Evolutionary conservation across 2,329 filamentous ascomycete species (phyloP).

Genomic region (Nothophaeocryptopus gaeumannii): DNA sequence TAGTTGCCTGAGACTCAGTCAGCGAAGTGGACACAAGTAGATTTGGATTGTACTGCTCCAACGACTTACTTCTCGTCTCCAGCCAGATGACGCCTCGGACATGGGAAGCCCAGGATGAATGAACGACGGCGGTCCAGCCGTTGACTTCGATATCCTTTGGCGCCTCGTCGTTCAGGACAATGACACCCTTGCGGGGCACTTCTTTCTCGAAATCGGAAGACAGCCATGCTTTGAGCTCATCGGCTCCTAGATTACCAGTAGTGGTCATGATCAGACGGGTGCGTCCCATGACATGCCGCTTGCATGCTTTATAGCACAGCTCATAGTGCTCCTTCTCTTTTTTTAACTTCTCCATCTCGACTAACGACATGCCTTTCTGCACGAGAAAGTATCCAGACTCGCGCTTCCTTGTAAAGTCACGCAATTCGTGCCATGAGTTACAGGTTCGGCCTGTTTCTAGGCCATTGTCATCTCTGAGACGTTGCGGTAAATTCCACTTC

Average conservation of each 20-base stretch:
- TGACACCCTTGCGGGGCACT: too few relatives aligned
- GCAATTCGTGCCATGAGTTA: not conserved
- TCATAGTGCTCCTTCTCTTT: not conserved
- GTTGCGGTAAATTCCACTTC: too few relatives aligned
- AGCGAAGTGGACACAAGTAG: too few relatives aligned
- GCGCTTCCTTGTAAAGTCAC: not conserved
- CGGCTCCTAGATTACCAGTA: not conserved
- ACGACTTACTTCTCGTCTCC: conserved; percentile 20
- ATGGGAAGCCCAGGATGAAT: too few relatives aligned
- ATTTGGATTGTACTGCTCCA: too few relatives aligned
- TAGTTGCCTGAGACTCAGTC: conserved; percentile 8
- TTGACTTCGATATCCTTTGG: too few relatives aligned
- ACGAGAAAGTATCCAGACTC: not conserved
- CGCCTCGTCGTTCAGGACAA: too few relatives aligned
- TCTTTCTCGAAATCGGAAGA: too few relatives aligned
- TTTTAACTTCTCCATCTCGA: not conserved
- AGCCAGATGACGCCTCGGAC: conserved; percentile 13
- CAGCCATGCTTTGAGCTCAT: too few relatives aligned
- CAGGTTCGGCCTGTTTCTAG: not conserved
- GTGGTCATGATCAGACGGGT: not conserved
- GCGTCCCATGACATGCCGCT: accelerated
- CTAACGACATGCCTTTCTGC: not conserved
- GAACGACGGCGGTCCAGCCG: too few relatives aligned
- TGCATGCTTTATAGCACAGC: not conserved
- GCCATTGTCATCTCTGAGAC: too few relatives aligned